Conservation (phyloP, 1,139 yeast species). For the Yueomyces sp. region DNA sequence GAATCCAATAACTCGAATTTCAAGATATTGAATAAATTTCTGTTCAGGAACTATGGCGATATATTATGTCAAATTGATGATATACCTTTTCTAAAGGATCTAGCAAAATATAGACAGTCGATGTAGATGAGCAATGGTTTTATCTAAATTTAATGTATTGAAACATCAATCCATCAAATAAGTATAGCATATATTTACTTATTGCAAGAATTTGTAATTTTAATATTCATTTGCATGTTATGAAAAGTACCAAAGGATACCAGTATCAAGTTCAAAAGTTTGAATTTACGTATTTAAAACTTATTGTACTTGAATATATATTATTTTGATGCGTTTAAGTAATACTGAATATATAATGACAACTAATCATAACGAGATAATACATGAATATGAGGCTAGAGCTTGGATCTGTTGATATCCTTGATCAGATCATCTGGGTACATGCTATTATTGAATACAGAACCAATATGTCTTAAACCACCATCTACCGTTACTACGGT, state of each 20-base stretch:
- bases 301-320: no score
- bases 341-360: no score
- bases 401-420: neutral
- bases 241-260: neutral
- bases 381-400: neutral
- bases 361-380: no score
- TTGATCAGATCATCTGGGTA: slow-evolving; percentile 26
- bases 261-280: neutral
- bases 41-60: slow-evolving; percentile 33
- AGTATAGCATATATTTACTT: no score
- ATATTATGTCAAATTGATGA: slow-evolving; percentile 29
- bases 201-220: no score
- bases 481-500: slow-evolving; percentile 79
- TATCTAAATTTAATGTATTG: slow-evolving; percentile 14
- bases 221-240: no score
- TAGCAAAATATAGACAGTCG: neutral
- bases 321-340: no score
- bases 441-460: slow-evolving; percentile 24
- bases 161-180: slow-evolving; percentile 2
- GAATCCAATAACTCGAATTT: slow-evolving; percentile 26
- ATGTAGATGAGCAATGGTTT: no score
- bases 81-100: slow-evolving; percentile 17
- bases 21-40: slow-evolving; percentile 35
- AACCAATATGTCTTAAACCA: slow-evolving; percentile 76
- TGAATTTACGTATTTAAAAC: no score